Percentiles rank a stretch among this genome's conserved stretches.
phyloP scores from a whole-genome alignment of 2,329 filamentous ascomycete genomes.

The Cladosporium cucumerinum region DNA sequence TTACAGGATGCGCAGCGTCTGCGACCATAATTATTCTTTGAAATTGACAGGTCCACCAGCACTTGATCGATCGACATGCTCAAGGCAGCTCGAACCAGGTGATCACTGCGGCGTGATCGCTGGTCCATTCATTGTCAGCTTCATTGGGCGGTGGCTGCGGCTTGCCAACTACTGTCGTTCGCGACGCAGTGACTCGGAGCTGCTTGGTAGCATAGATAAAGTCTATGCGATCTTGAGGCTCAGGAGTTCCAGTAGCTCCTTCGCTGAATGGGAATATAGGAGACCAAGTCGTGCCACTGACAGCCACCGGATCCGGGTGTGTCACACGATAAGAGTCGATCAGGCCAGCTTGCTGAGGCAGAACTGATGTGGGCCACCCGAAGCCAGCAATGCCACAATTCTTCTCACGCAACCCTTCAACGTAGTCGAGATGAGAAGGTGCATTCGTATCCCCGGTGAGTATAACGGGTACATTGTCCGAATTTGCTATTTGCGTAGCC shows the following conservation, averaged over 20 bases:
- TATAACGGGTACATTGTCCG: background rate
- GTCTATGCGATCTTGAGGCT: constrained; percentile 12
- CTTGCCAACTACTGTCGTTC: background rate
- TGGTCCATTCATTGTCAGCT: constrained; percentile 5
- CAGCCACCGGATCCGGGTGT: constrained; percentile 4
- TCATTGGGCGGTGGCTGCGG: background rate
- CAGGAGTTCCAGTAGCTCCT: background rate
- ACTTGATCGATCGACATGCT: background rate
- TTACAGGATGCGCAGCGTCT: background rate
- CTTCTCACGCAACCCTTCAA: background rate
- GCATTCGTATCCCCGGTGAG: constrained; percentile 9
- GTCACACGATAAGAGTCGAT: constrained; percentile 7
- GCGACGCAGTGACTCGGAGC: background rate
- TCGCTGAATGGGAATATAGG: constrained; percentile 5
- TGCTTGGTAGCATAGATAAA: constrained; percentile 11
- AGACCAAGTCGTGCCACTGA: constrained; percentile 4
- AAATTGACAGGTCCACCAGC: background rate
- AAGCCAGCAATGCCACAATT: constrained; percentile 10
- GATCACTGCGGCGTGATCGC: constrained; percentile 4
- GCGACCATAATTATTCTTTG: background rate
- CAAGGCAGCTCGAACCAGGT: background rate
- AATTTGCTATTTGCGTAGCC: background rate
- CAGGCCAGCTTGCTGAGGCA: constrained; percentile 7
- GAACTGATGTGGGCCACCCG: constrained; percentile 8
- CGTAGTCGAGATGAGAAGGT: constrained; percentile 11